Evolutionary conservation across 306 rosid species (phyloP).

Genomic region (Prinsepia uniflora): DNA sequence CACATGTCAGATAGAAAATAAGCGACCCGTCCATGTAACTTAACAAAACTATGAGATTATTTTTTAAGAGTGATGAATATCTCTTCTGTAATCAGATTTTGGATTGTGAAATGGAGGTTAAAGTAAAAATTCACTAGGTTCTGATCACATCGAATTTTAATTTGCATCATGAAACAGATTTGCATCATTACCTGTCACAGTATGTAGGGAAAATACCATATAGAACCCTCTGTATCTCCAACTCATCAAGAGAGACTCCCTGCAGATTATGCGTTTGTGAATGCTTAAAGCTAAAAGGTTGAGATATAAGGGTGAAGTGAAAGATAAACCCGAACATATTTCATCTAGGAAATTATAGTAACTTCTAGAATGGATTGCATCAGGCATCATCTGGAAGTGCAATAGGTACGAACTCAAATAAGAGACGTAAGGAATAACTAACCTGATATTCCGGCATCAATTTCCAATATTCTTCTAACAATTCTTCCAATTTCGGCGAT

Average conservation of each 20-base stretch:
- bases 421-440: slow-evolving; percentile 16
- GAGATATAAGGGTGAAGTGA: background rate
- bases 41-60: background rate
- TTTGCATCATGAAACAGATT: slow-evolving; percentile 15
- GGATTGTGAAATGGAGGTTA: background rate
- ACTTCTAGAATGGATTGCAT: background rate
- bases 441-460: slow-evolving; percentile 94
- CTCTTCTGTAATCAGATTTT: background rate
- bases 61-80: background rate
- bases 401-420: background rate
- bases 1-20: slow-evolving; percentile 23
- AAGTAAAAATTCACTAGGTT: background rate
- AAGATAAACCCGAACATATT: background rate
- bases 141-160: background rate
- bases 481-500: slow-evolving; percentile 74
- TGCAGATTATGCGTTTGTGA: slow-evolving; percentile 21
- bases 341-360: background rate
- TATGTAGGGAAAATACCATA: slow-evolving; percentile 90
- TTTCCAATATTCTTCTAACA: slow-evolving; percentile 83
- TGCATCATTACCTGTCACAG: slow-evolving; percentile 60
- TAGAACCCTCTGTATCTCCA: slow-evolving; percentile 74
- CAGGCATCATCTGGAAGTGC: background rate
- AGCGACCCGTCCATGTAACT: background rate
- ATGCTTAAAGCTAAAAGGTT: background rate
- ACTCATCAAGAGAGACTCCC: slow-evolving; percentile 76